Evolutionary conservation across 1,284 basidiomycete species (phyloP).

Genomic region (Moniliella sp.): DNA sequence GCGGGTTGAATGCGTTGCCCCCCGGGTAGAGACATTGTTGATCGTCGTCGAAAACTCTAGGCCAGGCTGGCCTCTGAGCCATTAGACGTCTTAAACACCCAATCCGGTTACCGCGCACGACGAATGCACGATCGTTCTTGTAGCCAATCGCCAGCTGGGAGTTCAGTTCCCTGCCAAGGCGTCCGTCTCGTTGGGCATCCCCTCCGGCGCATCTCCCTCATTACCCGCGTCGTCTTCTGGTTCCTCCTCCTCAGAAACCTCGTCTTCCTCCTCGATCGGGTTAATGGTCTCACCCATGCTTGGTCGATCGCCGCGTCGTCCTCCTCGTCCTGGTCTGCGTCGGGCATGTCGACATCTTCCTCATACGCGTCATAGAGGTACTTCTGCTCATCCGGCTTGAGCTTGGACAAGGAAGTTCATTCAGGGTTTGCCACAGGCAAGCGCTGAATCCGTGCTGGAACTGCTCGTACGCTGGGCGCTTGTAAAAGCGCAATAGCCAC

Average conservation of each 20-base stretch:
- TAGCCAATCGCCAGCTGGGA: slow-evolving; percentile 82
- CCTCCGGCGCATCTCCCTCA: slow-evolving; percentile 19
- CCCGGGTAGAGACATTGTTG: slow-evolving; percentile 57
- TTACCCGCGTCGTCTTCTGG: slow-evolving; percentile 38
- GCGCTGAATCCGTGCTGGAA: slow-evolving; percentile 52
- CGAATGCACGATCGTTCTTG: slow-evolving; percentile 84
- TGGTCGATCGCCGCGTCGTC: too few species aligned
- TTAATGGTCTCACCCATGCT: too few species aligned
- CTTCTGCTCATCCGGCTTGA: slow-evolving; percentile 41
- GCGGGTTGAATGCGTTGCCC: slow-evolving; percentile 62
- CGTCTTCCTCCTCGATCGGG: too few species aligned
- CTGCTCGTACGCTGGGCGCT: slow-evolving; percentile 42
- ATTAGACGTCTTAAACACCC: too few species aligned
- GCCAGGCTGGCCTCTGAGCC: slow-evolving; percentile 49
- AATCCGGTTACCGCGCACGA: slow-evolving; percentile 81
- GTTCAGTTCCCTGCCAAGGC: slow-evolving; percentile 40
- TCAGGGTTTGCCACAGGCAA: slow-evolving; percentile 60
- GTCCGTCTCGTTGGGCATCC: slow-evolving; percentile 3
- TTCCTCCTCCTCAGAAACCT: slow-evolving; percentile 45
- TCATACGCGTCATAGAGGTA: slow-evolving; percentile 44
- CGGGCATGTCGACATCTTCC: slow-evolving; percentile 58
- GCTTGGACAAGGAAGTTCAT: slow-evolving; percentile 56
- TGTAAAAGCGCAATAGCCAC: slow-evolving; percentile 59
- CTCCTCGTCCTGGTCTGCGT: slow-evolving; percentile 12
- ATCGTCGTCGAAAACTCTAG: slow-evolving; percentile 77